Evolutionary conservation across 1,284 basidiomycete genomes (phyloP), one percentile per base, ranked within the genome.

Genomic region (Ustilago sp.): DNA sequence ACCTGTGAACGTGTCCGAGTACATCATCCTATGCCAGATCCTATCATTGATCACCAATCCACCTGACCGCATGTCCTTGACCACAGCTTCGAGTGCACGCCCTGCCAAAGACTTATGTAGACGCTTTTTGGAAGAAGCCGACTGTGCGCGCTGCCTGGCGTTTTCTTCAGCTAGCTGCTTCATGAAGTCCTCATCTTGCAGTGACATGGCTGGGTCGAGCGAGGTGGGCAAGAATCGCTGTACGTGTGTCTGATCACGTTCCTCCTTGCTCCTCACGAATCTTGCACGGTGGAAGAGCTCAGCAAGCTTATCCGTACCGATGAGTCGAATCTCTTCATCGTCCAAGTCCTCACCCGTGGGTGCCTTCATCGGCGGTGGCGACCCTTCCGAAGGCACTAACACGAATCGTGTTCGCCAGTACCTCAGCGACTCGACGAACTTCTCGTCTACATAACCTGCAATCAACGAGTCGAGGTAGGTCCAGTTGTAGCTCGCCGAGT

Each of bases 361-460:
- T 31, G 77, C 82, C 57, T 65, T 74, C 82, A 77, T 87, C 56
- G 68, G 79, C 63, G 94, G 89, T 68, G 91, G 93, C 39, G 89
- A 89, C 64, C 91, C 92, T 11, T 90, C 89, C 0, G 93, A 92
- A 0, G 96, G 96, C 53, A 98, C 93, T 19, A 99, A 90, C 31
- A 98, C 90, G 83, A 98, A 97, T n/a, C 95, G 90, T 0, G 95
- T 97, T 7, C 95, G 90, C 94, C 95, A 98, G 84, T 96, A 97
- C 17, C 77, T 74, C 55, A 80, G 68, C 57, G 71, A 80, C 56
- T 83, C 84, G 50, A 71, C 83, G 54, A 86, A 83, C 59, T 72
- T 63, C 64, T 82, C 79, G 62, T 83, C 78, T 38, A 74, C 57
- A 62, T 80, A 75, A 3, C 87, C 87, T 0, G 87, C 85, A 34